phyloP scores from a whole-genome alignment of 768 basidiomycete genomes.

The Strobilomyces dryophilus region DNA sequence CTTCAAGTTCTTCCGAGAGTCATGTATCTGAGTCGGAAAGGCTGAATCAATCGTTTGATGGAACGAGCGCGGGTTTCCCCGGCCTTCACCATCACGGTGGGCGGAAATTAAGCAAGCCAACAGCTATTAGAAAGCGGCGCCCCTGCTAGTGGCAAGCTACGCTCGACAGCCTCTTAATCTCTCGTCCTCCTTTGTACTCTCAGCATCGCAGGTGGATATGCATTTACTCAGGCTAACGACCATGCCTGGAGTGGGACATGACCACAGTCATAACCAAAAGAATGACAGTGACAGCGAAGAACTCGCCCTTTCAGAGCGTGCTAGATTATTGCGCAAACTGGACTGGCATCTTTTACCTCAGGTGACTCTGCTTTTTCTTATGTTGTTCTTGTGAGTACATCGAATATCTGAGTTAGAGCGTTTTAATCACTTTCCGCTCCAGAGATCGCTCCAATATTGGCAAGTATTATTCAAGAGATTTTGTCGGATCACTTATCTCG shows the following conservation, averaged over 20 bases:
- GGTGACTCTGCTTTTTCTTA: constrained; percentile 40
- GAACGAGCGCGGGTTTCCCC: background rate
- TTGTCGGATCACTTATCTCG: background rate
- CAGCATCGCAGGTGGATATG: constrained; percentile 5
- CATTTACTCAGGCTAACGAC: background rate
- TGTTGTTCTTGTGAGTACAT: constrained; percentile 41
- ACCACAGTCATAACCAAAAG: constrained; percentile 11
- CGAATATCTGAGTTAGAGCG: background rate
- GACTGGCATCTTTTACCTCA: constrained; percentile 43
- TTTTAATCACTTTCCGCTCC: background rate
- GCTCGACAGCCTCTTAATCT: background rate
- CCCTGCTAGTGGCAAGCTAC: background rate
- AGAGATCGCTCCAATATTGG: constrained; percentile 47
- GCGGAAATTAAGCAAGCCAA: background rate
- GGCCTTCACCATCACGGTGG: background rate
- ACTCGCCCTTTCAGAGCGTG: constrained; percentile 17
- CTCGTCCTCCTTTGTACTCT: background rate
- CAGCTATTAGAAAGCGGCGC: background rate
- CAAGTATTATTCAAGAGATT: constrained; percentile 12
- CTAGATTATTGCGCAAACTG: constrained; percentile 36
- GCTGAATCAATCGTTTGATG: background rate
- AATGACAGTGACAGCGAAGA: background rate
- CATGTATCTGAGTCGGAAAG: background rate
- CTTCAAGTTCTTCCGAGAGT: background rate
- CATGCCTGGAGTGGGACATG: background rate